phyloP scores from a whole-genome alignment of 768 basidiomycete species.

The Lactarius psammicola region DNA sequence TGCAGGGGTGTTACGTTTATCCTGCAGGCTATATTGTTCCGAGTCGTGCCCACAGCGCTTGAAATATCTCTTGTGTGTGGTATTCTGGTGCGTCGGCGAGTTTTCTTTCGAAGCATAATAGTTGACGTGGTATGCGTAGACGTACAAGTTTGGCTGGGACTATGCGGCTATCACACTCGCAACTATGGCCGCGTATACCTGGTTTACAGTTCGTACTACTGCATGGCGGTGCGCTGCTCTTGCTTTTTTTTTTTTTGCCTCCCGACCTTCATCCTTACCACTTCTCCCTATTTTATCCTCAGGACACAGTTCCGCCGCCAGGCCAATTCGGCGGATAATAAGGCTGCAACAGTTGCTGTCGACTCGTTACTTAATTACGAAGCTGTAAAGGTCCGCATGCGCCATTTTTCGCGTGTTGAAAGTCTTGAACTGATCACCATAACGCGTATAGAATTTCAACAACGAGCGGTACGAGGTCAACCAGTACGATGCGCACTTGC shows the following conservation, averaged over 20 bases:
- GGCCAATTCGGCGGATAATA: slow-evolving; percentile 96
- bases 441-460: slow-evolving; percentile 80
- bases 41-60: slow-evolving; percentile 92
- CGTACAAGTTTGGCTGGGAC: slow-evolving; percentile 96
- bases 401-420: background rate
- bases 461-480: slow-evolving; percentile 90
- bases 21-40: slow-evolving; percentile 88
- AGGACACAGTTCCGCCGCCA: slow-evolving; percentile 92
- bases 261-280: background rate
- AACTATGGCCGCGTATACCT: slow-evolving; percentile 88
- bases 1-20: slow-evolving; percentile 93
- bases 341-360: slow-evolving; percentile 89
- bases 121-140: slow-evolving; percentile 45
- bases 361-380: slow-evolving; percentile 98
- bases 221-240: slow-evolving; percentile 74
- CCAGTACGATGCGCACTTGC: slow-evolving; percentile 88
- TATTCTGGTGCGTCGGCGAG: slow-evolving; percentile 67
- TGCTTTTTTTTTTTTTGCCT: background rate
- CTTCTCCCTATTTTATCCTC: background rate
- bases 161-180: slow-evolving; percentile 87
- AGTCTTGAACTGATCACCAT: background rate
- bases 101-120: background rate
- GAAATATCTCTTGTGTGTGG: slow-evolving; percentile 98
- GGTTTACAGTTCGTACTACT: slow-evolving; percentile 96
- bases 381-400: slow-evolving; percentile 82